phyloP scores from a whole-genome alignment of 2,329 filamentous ascomycete genomes.

The Elsinoe arachidis region DNA sequence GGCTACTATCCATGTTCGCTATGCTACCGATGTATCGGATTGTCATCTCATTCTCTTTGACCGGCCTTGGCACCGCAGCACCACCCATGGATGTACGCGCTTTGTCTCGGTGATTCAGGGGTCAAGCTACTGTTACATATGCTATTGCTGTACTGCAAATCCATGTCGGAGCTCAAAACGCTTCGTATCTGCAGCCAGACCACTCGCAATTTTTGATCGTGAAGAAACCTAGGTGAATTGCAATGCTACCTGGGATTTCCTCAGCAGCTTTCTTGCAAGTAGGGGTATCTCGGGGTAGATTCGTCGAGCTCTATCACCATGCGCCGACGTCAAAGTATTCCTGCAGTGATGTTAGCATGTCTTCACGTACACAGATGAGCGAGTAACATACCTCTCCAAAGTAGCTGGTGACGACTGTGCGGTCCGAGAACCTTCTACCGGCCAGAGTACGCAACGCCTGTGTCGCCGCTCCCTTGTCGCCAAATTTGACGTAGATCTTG shows the following conservation, averaged over 20 bases:
- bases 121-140: not conserved
- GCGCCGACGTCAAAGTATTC: conserved; percentile 91
- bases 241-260: conserved; percentile 12
- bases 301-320: conserved; percentile 47
- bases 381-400: conserved; percentile 70
- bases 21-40: no score
- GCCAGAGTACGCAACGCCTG: conserved; percentile 85
- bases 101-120: conserved; percentile 2
- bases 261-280: conserved; percentile 9
- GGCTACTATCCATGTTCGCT: no score
- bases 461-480: conserved; percentile 64
- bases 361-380: conserved; percentile 25
- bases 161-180: not conserved
- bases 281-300: conserved; percentile 6
- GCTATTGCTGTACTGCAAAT: not conserved
- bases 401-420: conserved; percentile 93
- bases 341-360: conserved; percentile 34
- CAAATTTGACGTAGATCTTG: conserved; percentile 97
- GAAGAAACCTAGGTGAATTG: conserved; percentile 5
- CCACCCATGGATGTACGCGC: not conserved
- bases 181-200: not conserved
- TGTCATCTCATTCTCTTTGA: not conserved
- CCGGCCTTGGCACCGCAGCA: not conserved
- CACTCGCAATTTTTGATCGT: not conserved
- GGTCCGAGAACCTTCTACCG: conserved; percentile 89